Evolutionary conservation across 2,329 filamentous ascomycete genomes (phyloP).

Genomic region (Aspergillus sojae): DNA sequence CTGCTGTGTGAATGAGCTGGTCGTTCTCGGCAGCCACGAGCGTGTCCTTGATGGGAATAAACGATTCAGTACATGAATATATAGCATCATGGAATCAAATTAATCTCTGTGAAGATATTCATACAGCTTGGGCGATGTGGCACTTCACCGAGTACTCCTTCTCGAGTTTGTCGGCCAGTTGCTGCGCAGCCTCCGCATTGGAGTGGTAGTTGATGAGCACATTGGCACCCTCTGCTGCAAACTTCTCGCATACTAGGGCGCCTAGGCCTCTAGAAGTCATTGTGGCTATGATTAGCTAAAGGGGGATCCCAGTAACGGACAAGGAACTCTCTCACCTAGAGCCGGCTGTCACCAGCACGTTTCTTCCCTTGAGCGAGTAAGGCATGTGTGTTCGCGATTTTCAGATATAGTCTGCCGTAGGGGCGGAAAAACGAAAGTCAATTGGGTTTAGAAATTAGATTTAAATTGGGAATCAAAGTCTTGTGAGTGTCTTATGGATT

Average conservation of each 20-base stretch:
- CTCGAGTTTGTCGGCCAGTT: constrained; percentile 60
- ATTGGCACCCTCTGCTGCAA: constrained; percentile 69
- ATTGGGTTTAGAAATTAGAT: neutral
- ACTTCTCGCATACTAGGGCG: constrained; percentile 66
- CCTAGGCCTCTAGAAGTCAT: constrained; percentile 65
- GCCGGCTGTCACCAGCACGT: constrained; percentile 66
- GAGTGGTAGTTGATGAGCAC: constrained; percentile 74
- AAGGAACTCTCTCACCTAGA: constrained; percentile 54
- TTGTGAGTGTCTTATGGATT: neutral
- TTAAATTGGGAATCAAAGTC: neutral
- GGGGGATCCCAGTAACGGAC: neutral
- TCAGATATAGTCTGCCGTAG: neutral
- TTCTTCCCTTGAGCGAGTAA: constrained; percentile 30
- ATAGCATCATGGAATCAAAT: neutral
- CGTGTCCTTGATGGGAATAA: neutral
- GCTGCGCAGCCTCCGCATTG: constrained; percentile 61
- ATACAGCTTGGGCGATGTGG: constrained; percentile 62
- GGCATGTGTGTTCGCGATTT: neutral
- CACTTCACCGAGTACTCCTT: constrained; percentile 55
- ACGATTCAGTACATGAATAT: neutral
- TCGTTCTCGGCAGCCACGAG: neutral
- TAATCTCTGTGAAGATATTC: constrained; percentile 20
- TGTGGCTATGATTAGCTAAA: neutral
- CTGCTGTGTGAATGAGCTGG: constrained; percentile 61
- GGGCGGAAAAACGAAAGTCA: neutral